Base-by-base conservation (phyloP, 257 asterid genomes). In the Verbena officinalis region DNA sequence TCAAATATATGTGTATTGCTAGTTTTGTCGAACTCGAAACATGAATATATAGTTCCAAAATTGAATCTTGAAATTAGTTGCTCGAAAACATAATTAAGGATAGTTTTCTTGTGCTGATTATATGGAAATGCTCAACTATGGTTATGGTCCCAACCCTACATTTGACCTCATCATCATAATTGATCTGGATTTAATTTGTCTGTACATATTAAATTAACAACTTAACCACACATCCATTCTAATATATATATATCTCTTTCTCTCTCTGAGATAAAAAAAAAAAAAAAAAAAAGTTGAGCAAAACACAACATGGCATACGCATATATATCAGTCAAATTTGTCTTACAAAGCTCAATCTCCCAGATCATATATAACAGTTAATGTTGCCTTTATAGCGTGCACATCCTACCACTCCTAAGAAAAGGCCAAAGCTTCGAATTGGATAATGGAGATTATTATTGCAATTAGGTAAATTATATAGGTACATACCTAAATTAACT, bases 281-380 rank as follows among this genome's bases (percentile, higher is more conserved):
- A 27, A 58, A 9, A 5, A 4, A 36, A 14, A 24, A 16, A 16
- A 39, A 68, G 55, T 14, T 19, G 61, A 73, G 77, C 77, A 55
- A 59, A 71, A 39, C 80, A 72, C 73, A 60, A 62, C 45, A 34
- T 49, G 56, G 79, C 59, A n/a, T n/a, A n/a, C n/a, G n/a, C n/a
- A n/a, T n/a, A n/a, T n/a, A n/a, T n/a, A n/a, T n/a, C n/a, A 59
- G 77, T 79, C 80, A 79, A 78, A 75, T 74, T 78, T 79, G 90
- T 75, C 86, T 68, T 31, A 52, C 62, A 69, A 66, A 64, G 82
- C 81, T 55, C 80, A 67, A 63, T 62, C 72, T 65, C 80, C 84
- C 56, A 76, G 53, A 68, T 52, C 1, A 36, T 36, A 36, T 36
- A 36, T 60, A 65, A 59, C 48, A 11, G 38, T 9, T 22, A 34